Base-by-base conservation (phyloP, 768 basidiomycete genomes). In the Lentinula aciculospora region DNA sequence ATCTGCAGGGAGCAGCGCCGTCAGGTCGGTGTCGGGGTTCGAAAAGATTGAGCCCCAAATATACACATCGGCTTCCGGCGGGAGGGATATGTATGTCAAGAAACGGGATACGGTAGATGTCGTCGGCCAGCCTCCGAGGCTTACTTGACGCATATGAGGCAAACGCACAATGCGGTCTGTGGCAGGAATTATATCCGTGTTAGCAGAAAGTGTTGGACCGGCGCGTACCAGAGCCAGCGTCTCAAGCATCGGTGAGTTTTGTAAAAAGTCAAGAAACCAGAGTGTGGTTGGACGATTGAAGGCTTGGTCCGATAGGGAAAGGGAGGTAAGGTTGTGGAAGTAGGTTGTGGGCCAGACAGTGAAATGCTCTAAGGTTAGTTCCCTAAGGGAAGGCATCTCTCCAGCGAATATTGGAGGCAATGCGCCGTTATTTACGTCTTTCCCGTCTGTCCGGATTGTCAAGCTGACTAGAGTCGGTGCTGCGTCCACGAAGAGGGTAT, bases 311-410 rank as follows among this genome's bases (percentile, higher is more conserved):
- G 36, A 53, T 12, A 59, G 31, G 29, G 37, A 53, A 13, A 59
- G 50, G 19, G 39, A 21, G n/a, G 58, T 59, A 12, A 59, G 58
- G 27, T 51, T 46, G 21, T 37, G 50, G 31, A 59, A 59, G 25
- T 55, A 47, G 15, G 31, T n/a, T 23, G 58, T 32, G 1, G 58
- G 58, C 58, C 58, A 59, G n/a, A 40, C 34, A 13, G 58, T 59
- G 15, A 53, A 59, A 42, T 55, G 42, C 28, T 47, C 44, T 1
- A 59, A 39, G 27, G 23, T 50, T 17, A 59, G 15, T 23, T 59
- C 34, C 12, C 13, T 54, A 13, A 59, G 44, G 0, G 17, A n/a
- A 17, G 53, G 53, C 46, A 54, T 53, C 8, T 45, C 51, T 15
- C 58, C 58, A 13, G 17, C 21, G 27, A 59, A 59, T 23, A 59